phyloP scores from a whole-genome alignment of 768 basidiomycete species.

The Cystobasidiopsis lactophilus region DNA sequence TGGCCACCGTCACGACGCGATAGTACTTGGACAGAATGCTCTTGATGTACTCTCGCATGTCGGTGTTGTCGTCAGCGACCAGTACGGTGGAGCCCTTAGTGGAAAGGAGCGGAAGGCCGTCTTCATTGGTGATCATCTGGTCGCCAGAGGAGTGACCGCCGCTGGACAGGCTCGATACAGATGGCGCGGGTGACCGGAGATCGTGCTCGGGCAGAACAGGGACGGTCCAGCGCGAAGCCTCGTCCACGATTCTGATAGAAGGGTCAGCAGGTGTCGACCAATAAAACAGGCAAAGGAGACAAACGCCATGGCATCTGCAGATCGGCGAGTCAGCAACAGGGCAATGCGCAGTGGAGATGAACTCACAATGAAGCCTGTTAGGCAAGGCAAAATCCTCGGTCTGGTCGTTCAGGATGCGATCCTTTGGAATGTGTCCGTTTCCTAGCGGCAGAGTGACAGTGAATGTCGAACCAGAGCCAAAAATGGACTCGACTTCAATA shows the following conservation, averaged over 20 bases:
- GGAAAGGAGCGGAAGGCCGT: not conserved
- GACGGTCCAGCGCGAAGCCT: not conserved
- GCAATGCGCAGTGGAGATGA: no score
- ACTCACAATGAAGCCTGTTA: no score
- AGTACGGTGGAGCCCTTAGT: not conserved
- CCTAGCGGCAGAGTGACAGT: not conserved
- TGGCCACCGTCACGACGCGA: not conserved
- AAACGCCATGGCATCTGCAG: no score
- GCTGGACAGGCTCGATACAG: no score
- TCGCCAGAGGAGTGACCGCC: not conserved
- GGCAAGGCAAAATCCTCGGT: no score
- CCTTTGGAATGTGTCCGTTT: not conserved
- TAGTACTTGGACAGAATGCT: not conserved
- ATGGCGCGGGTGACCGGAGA: no score
- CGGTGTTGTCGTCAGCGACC: constrained; percentile 1
- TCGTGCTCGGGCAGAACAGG: no score
- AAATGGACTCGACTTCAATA: constrained; percentile 11
- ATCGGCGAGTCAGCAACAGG: no score
- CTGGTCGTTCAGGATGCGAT: not conserved
- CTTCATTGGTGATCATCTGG: not conserved
- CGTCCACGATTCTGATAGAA: not conserved
- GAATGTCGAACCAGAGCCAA: constrained; percentile 10
- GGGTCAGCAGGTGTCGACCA: no score
- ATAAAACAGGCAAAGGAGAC: no score
- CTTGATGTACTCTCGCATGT: not conserved